These are phyloP conservation scores for Marasmius fiardii DNA, from an alignment of 1,284 basidiomycete genomes.

Conservation along the genomic window DNA sequence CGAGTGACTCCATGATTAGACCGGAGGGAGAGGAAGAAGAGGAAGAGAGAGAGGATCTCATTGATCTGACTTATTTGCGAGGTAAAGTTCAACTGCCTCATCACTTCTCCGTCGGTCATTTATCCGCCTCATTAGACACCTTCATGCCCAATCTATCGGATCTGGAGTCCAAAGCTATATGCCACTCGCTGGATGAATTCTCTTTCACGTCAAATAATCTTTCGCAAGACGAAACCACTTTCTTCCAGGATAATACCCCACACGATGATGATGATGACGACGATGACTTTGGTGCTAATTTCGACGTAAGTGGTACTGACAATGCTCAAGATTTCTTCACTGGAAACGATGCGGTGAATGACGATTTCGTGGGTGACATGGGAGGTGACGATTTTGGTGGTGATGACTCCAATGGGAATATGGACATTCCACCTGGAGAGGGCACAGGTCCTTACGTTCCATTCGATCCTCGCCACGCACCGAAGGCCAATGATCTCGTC, in stretches of 20 bases:
- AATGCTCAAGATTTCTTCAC: constrained; percentile 73
- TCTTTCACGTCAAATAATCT: constrained; percentile 67
- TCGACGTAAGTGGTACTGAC: constrained; percentile 41
- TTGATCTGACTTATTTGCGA: constrained; percentile 69
- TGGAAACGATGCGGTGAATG: constrained; percentile 65
- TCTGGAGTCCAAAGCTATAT: constrained; percentile 70
- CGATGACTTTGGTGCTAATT: constrained; percentile 22
- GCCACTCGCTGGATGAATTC: constrained; percentile 78
- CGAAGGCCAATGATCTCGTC: constrained; percentile 75
- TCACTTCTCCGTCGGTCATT: not conserved
- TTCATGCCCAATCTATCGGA: constrained; percentile 69
- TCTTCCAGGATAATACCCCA: constrained; percentile 48
- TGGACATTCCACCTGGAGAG: not conserved
- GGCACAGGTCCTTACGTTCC: constrained; percentile 53
- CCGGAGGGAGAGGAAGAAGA: constrained; percentile 70
- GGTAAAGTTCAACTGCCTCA: constrained; percentile 41
- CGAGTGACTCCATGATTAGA: constrained; percentile 84
- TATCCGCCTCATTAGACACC: constrained; percentile 33
- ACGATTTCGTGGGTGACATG: constrained; percentile 46
- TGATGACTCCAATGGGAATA: not conserved
- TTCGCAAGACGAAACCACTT: constrained; percentile 58
- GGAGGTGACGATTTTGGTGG: constrained; percentile 8
- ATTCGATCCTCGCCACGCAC: constrained; percentile 75
- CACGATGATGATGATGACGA: constrained; percentile 41
- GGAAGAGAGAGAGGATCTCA: constrained; percentile 59